These are phyloP conservation scores for Phialophora verrucosa DNA, from an alignment of 2,329 filamentous ascomycete species.

Conservation along the genomic window DNA sequence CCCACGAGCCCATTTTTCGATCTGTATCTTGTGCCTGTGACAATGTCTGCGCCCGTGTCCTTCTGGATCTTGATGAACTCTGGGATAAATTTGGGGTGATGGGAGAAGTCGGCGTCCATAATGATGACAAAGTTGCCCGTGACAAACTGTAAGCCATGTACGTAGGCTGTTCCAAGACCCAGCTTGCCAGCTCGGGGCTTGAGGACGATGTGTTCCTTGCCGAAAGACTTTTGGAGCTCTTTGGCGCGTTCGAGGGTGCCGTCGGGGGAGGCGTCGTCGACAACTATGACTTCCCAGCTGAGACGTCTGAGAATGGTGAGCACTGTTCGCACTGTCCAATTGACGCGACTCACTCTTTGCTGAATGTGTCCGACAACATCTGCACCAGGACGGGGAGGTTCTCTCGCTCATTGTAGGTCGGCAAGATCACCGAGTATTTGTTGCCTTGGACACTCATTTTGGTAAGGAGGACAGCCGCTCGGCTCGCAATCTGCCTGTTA, in stretches of 20 bases:
- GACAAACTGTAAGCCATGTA: constrained; percentile 87
- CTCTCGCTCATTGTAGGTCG: constrained; percentile 97
- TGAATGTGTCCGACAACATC: constrained; percentile 91
- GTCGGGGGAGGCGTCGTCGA: constrained; percentile 97
- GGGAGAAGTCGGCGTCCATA: constrained; percentile 99
- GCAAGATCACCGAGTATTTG: constrained; percentile 97
- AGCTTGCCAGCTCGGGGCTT: constrained; percentile 92
- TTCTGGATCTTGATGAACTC: constrained; percentile 86
- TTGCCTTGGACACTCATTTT: constrained; percentile 53
- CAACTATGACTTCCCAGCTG: constrained; percentile 96
- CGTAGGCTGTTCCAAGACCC: constrained; percentile 94
- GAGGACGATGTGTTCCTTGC: constrained; percentile 74
- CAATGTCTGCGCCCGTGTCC: constrained; percentile 85
- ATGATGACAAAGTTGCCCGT: constrained; percentile 97
- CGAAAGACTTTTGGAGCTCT: constrained; percentile 87
- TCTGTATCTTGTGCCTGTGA: constrained; percentile 88
- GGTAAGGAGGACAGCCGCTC: constrained; percentile 11
- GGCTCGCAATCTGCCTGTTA: not conserved
- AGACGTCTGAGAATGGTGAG: constrained; percentile 68
- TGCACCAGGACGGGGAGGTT: constrained; percentile 96
- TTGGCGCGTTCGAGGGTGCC: constrained; percentile 88
- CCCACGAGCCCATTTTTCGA: constrained; percentile 70
- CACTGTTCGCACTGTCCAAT: not conserved
- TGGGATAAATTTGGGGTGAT: constrained; percentile 99
- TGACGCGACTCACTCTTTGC: constrained; percentile 69